Conservation (phyloP, 768 basidiomycete species). For the Lactarius sanguifluus region DNA sequence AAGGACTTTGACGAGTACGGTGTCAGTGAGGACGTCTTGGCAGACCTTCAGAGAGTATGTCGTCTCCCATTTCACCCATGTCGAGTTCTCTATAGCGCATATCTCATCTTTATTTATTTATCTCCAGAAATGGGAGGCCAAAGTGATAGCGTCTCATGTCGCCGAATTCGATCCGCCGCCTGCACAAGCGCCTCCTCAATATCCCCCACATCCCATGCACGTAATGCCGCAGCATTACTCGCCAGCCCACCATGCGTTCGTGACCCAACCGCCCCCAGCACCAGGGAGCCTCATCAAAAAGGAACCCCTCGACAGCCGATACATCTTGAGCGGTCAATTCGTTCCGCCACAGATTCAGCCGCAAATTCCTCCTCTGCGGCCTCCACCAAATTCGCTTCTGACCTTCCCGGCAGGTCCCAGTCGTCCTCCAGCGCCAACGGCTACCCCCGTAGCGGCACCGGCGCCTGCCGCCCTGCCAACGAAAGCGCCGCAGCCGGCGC, state of each 20-base stretch:
- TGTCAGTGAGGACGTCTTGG: slow-evolving; percentile 83
- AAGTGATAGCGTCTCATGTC: slow-evolving; percentile 90
- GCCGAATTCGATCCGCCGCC: slow-evolving; percentile 80
- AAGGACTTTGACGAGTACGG: slow-evolving; percentile 97
- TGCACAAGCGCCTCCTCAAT: slow-evolving; percentile 46
- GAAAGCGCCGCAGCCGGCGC: slow-evolving; percentile 20
- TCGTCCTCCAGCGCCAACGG: slow-evolving; percentile 51
- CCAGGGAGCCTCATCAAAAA: slow-evolving; percentile 60
- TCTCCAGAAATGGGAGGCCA: slow-evolving; percentile 91
- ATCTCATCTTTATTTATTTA: slow-evolving; percentile 19
- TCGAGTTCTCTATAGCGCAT: slow-evolving; percentile 26
- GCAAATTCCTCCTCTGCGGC: slow-evolving; percentile 45
- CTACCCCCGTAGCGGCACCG: slow-evolving; percentile 44
- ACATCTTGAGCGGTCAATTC: slow-evolving; percentile 55
- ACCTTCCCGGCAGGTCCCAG: slow-evolving; percentile 31
- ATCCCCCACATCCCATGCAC: slow-evolving; percentile 63
- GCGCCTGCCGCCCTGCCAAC: slow-evolving; percentile 45
- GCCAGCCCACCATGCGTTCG: slow-evolving; percentile 39
- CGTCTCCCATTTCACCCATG: slow-evolving; percentile 24
- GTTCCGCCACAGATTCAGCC: slow-evolving; percentile 68
- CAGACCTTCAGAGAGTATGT: slow-evolving; percentile 86
- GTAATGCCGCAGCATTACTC: slow-evolving; percentile 37
- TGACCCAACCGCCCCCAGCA: slow-evolving; percentile 36
- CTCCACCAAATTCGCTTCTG: slow-evolving; percentile 23
- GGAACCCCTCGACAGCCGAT: slow-evolving; percentile 71